Evolutionary conservation across 257 asterid genomes (phyloP), one percentile per base, ranked within the genome.

Genomic region (Solanum megistacrolobum): DNA sequence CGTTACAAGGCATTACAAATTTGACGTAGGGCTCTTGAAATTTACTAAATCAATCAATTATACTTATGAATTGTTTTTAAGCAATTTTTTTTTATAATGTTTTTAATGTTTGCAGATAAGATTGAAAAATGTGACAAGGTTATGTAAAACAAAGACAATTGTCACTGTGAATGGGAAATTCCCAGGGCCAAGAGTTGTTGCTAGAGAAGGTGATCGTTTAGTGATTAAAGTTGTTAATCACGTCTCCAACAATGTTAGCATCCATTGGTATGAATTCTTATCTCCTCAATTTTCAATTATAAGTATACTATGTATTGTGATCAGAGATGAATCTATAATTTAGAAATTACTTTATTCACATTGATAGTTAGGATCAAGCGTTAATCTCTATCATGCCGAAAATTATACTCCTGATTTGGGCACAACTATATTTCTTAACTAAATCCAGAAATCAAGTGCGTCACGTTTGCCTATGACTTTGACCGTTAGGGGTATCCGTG

Each of bases 201-300:
- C 94, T 5, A 90, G 97, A 88, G 97, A 95, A 78, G 98, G 97
- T 7, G 98, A 95, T 58, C 93, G 89, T 2, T 91, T 95, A 8
- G 91, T 90, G 82, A 76, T 95, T 46, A 91, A 91, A 82, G 96
- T 95, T 86, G 89, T 88, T 46, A 94, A 94, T 89, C 91, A 90
- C 23, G 96, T 91, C 82, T 82, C 97, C 58, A 88, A 94, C 92
- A 95, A 95, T 74, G 89, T 94, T 87, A 92, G 90, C 89, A 29
- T 95, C 58, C 98, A 95, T 62, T 95, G 98, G 98, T 95, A 94
- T 25, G 89, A 71, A 10, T 7, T 43, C 27, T 79, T 3, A 83
- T 11, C 29, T 81, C 32, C 14, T 18, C 29, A 16, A 81, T 81
- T 81, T 46, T 46, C 31, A 43, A 46, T 46, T 81, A 13, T 7